Percentiles rank a stretch among this genome's conserved stretches.
Evolutionary conservation across 108 stramenopile genomes (phyloP).

Genomic region (Bacterosira constricta): DNA sequence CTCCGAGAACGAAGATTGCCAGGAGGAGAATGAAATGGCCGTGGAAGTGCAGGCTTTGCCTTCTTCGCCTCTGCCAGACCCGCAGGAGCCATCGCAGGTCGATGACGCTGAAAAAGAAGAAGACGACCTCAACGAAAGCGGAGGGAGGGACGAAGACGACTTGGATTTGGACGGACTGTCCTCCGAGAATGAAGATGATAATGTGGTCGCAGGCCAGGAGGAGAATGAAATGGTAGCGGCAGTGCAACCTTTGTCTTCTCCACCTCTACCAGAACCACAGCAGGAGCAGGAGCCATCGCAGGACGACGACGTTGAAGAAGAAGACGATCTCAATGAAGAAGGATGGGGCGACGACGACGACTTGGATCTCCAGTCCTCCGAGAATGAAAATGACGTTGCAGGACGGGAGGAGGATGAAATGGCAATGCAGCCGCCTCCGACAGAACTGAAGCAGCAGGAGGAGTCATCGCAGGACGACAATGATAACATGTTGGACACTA

Average conservation of each 20-base stretch:
- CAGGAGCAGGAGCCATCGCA: not conserved
- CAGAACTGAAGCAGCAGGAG: too few relatives aligned
- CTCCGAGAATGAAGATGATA: not conserved
- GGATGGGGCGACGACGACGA: conserved; percentile 9
- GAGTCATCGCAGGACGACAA: too few relatives aligned
- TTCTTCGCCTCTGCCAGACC: not conserved
- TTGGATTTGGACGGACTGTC: conserved; percentile 5
- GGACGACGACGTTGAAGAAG: not conserved
- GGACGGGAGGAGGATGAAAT: too few relatives aligned
- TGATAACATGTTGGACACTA: not conserved
- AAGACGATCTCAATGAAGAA: too few relatives aligned
- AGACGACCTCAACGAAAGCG: not conserved
- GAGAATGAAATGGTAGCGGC: not conserved
- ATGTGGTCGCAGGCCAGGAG: not conserved
- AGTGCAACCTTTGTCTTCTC: not conserved
- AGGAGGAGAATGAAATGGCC: not conserved
- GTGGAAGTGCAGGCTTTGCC: not conserved
- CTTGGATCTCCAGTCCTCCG: not conserved
- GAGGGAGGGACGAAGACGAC: not conserved
- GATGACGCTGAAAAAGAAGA: not conserved
- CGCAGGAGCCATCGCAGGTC: not conserved
- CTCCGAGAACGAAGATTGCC: not conserved
- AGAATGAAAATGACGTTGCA: not conserved
- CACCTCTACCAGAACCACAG: not conserved
- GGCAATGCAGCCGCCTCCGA: too few relatives aligned